phyloP scores from a whole-genome alignment of 176 grass and related monocot genomes.

The Musa itinerans region DNA sequence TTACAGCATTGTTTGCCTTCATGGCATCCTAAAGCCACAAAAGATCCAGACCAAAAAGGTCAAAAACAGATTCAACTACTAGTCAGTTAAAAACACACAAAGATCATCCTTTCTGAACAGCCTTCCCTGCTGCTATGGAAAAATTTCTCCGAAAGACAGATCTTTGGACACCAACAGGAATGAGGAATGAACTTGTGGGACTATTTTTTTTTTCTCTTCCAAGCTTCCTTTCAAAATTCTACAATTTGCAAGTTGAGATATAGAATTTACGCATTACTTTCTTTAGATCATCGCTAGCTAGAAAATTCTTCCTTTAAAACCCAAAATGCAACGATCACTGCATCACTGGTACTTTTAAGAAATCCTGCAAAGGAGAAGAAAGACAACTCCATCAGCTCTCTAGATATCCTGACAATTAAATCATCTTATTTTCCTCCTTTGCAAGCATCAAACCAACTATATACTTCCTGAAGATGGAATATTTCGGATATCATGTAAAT shows the following conservation, averaged over 20 bases:
- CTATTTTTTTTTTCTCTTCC: conserved; percentile 5
- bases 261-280: conserved; percentile 2
- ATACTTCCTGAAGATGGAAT: conserved; percentile 6
- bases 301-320: neutral
- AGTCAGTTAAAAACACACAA: neutral
- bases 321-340: conserved; percentile 14
- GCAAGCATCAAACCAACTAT: conserved; percentile 16
- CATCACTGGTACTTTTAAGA: conserved; percentile 1
- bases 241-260: conserved; percentile 12
- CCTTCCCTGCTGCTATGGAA: neutral
- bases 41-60: conserved; percentile 2
- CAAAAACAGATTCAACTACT: neutral
- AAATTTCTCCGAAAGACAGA: neutral
- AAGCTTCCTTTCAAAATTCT: conserved; percentile 8
- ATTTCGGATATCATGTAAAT: neutral
- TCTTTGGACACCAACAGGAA: conserved; percentile 16
- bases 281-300: conserved; percentile 16
- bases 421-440: conserved; percentile 16
- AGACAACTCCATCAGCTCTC: conserved; percentile 19
- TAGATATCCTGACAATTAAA: conserved; percentile 10
- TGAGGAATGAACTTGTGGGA: neutral
- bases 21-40: conserved; percentile 3
- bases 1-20: neutral
- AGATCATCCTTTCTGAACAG: neutral
- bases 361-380: conserved; percentile 22